Percentiles rank a stretch among this genome's conserved stretches.
Conservation (phyloP, 306 rosid genomes). For the Prinsepia uniflora region DNA sequence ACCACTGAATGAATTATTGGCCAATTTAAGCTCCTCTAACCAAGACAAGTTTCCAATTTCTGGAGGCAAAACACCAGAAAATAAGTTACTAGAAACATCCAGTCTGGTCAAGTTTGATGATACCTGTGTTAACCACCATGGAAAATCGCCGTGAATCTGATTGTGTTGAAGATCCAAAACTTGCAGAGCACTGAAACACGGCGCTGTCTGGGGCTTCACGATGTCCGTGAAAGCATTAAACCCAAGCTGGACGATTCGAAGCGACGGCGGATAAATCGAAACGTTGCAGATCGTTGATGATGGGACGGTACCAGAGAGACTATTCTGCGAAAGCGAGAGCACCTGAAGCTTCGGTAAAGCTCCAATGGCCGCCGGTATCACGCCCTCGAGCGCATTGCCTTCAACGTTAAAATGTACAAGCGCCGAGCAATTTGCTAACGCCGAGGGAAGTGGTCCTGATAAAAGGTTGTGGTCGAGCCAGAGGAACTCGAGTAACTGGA, state of each 20-base stretch:
- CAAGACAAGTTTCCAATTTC: constrained; percentile 42
- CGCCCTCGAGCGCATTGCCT: constrained; percentile 70
- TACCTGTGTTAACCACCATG: constrained; percentile 54
- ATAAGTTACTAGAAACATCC: constrained; percentile 66
- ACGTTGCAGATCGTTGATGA: constrained; percentile 40
- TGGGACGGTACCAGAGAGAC: constrained; percentile 63
- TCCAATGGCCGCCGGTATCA: constrained; percentile 62
- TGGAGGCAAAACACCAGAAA: constrained; percentile 47
- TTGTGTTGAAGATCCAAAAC: constrained; percentile 48
- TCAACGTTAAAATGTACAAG: constrained; percentile 79
- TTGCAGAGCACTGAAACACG: constrained; percentile 44
- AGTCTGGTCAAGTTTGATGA: constrained; percentile 41
- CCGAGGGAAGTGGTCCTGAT: constrained; percentile 82
- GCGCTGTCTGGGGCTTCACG: constrained; percentile 39
- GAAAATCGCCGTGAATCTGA: constrained; percentile 45
- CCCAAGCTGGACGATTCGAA: constrained; percentile 45
- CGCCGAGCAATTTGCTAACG: constrained; percentile 74
- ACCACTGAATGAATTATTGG: constrained; percentile 53
- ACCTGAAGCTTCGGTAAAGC: constrained; percentile 57
- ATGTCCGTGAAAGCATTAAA: constrained; percentile 68
- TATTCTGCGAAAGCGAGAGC: constrained; percentile 53
- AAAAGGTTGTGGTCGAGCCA: constrained; percentile 80
- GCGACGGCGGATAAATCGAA: constrained; percentile 29
- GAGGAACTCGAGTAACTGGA: constrained; percentile 67
- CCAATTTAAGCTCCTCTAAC: constrained; percentile 46